phyloP scores from a whole-genome alignment of 371 early-diverging fungal genomes.

The Coemansia linderi region DNA sequence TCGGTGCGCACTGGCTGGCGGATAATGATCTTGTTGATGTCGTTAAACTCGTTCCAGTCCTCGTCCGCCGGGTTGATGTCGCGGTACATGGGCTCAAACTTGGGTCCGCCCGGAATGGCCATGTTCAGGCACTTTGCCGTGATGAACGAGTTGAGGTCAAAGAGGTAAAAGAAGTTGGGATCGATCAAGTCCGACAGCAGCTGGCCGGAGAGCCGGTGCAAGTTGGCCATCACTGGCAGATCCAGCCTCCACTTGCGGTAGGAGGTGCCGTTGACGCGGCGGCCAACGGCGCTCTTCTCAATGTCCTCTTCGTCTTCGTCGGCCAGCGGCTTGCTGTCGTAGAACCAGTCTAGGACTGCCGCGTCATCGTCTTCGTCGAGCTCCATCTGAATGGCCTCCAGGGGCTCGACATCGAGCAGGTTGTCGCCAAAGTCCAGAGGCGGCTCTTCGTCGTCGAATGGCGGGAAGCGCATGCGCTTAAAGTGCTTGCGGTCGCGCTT shows the following conservation, averaged over 20 bases:
- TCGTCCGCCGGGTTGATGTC: slow-evolving; percentile 95
- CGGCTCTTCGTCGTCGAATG: slow-evolving; percentile 98
- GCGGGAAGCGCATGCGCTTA: slow-evolving; percentile 97
- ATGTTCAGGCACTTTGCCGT: slow-evolving; percentile 97
- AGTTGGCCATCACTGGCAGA: slow-evolving; percentile 90
- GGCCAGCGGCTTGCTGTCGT: slow-evolving; percentile 91
- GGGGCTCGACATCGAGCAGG: slow-evolving; percentile 93
- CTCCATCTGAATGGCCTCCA: slow-evolving; percentile 98
- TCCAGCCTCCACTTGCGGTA: slow-evolving; percentile 92
- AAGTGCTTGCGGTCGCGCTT: slow-evolving; percentile 97
- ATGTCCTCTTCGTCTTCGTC: slow-evolving; percentile 58
- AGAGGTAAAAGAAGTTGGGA: slow-evolving; percentile 95
- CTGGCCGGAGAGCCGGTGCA: slow-evolving; percentile 92
- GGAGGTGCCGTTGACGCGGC: slow-evolving; percentile 82
- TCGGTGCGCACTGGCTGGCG: slow-evolving; percentile 97
- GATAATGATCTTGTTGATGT: slow-evolving; percentile 98
- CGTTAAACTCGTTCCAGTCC: slow-evolving; percentile 99
- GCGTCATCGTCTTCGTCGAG: slow-evolving; percentile 94
- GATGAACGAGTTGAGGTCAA: slow-evolving; percentile 91
- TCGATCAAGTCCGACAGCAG: slow-evolving; percentile 91
- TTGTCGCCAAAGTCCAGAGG: slow-evolving; percentile 98
- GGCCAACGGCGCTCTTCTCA: slow-evolving; percentile 57
- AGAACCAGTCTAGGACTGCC: slow-evolving; percentile 94
- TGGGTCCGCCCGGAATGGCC: slow-evolving; percentile 99
- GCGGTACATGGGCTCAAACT: slow-evolving; percentile 95